Percentiles rank a stretch among this genome's conserved stretches.
phyloP scores from a whole-genome alignment of 1,284 basidiomycete genomes.

The Erythrobasidium hasegawianum region DNA sequence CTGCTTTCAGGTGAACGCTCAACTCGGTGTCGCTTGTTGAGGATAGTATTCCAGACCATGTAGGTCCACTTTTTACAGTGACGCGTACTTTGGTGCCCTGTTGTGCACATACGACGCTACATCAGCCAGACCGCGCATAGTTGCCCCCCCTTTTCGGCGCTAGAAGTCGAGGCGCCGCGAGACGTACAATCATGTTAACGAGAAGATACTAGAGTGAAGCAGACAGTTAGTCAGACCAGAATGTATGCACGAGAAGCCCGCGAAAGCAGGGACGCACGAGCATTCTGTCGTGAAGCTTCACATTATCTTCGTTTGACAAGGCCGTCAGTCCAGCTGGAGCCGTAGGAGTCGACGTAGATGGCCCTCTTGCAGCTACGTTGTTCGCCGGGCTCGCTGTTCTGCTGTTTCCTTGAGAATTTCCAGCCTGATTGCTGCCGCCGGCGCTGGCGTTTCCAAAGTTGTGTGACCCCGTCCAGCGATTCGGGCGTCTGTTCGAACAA shows the following conservation, averaged over 20 bases:
- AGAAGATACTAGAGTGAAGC: conserved; percentile 35
- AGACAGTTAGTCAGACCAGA: neutral
- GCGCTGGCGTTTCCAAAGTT: conserved; percentile 5
- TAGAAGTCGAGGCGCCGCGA: neutral
- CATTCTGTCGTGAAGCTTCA: conserved; percentile 33
- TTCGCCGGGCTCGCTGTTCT: conserved; percentile 11
- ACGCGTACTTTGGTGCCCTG: conserved; percentile 39
- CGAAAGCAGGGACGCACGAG: conserved; percentile 5
- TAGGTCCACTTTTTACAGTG: conserved; percentile 10
- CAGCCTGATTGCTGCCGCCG: neutral
- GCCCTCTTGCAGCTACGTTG: neutral
- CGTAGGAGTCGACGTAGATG: conserved; percentile 7
- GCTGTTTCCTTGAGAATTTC: conserved; percentile 8
- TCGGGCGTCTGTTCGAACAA: conserved; percentile 22
- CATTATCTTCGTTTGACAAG: conserved; percentile 4
- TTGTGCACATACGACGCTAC: neutral
- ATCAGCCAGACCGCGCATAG: neutral
- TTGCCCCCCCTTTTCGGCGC: neutral
- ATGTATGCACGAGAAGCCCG: neutral
- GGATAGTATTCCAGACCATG: conserved; percentile 23
- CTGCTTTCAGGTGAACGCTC: conserved; percentile 1
- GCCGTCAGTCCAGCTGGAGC: conserved; percentile 1
- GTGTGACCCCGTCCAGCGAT: conserved; percentile 24
- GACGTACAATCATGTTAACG: conserved; percentile 38
- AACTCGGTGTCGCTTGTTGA: conserved; percentile 19